Conservation (phyloP, 2,329 filamentous ascomycete species). For the Trichophaea hybrida region DNA sequence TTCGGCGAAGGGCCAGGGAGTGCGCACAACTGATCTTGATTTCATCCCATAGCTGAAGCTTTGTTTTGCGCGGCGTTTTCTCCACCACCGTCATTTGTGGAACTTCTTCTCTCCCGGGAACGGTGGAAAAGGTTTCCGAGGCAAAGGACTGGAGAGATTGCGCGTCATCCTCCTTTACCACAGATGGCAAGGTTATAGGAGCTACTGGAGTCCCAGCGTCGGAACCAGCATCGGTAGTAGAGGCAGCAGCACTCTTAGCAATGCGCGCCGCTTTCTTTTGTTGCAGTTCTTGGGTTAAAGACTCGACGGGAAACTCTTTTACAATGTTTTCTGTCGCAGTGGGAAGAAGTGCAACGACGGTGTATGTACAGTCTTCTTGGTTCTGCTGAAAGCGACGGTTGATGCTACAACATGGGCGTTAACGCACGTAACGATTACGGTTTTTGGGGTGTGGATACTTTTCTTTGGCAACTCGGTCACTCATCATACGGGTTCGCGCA, state of each 20-base stretch:
- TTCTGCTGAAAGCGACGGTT: slow-evolving; percentile 96
- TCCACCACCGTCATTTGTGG: slow-evolving; percentile 7
- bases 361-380: slow-evolving; percentile 96
- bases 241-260: slow-evolving; percentile 44
- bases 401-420: slow-evolving; percentile 42
- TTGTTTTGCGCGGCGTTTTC: slow-evolving; percentile 55
- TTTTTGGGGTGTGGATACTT: slow-evolving; percentile 47
- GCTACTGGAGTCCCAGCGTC: slow-evolving; percentile 37
- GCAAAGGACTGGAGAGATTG: slow-evolving; percentile 27
- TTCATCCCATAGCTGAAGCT: slow-evolving; percentile 93
- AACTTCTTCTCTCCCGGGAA: slow-evolving; percentile 15
- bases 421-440: background rate
- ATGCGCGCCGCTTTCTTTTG: slow-evolving; percentile 70
- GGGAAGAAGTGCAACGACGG: slow-evolving; percentile 85
- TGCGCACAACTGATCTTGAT: slow-evolving; percentile 81
- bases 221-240: slow-evolving; percentile 35
- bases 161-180: slow-evolving; percentile 38
- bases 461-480: slow-evolving; percentile 87
- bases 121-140: slow-evolving; percentile 19
- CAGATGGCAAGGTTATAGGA: slow-evolving; percentile 42
- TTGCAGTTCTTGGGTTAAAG: slow-evolving; percentile 84
- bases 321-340: slow-evolving; percentile 83
- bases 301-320: slow-evolving; percentile 75
- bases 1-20: background rate
- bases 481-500: slow-evolving; percentile 89